phyloP scores from a whole-genome alignment of 306 rosid genomes.

The Argentina anserina region DNA sequence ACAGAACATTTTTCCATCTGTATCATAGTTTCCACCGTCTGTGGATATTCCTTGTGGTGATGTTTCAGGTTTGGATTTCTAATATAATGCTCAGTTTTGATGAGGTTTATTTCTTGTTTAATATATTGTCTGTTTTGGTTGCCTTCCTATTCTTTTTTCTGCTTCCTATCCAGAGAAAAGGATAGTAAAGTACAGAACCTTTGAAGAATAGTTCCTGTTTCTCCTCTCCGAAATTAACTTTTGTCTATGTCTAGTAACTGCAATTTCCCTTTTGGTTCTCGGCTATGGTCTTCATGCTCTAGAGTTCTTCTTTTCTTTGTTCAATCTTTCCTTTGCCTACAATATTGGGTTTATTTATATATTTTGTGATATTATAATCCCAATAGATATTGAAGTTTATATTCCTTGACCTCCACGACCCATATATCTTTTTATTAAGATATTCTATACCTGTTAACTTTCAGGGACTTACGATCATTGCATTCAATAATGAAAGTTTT shows the following conservation, averaged over 20 bases:
- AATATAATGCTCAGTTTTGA: background rate
- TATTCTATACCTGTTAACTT: background rate
- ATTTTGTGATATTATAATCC: background rate
- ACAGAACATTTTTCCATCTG: slow-evolving; percentile 87
- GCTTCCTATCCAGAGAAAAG: background rate
- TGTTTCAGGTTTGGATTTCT: slow-evolving; percentile 77
- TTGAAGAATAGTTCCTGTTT: background rate
- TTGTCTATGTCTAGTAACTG: background rate
- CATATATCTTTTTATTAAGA: background rate
- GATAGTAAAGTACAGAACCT: background rate
- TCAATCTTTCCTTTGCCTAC: background rate
- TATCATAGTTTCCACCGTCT: slow-evolving; percentile 92
- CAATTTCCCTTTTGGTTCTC: background rate
- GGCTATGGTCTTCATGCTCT: background rate
- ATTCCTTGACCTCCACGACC: background rate
- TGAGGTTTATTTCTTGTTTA: background rate
- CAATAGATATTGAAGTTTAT: background rate
- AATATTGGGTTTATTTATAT: background rate
- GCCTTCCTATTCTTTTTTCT: background rate
- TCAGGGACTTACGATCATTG: slow-evolving; percentile 80
- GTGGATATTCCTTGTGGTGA: slow-evolving; percentile 95
- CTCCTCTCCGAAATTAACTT: background rate
- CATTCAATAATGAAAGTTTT: slow-evolving; percentile 62
- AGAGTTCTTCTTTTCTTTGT: background rate
- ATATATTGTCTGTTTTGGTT: background rate